Evolutionary conservation across 2,329 filamentous ascomycete genomes (phyloP), one percentile per base, ranked within the genome.

Genomic region (Talaromyces sp.): DNA sequence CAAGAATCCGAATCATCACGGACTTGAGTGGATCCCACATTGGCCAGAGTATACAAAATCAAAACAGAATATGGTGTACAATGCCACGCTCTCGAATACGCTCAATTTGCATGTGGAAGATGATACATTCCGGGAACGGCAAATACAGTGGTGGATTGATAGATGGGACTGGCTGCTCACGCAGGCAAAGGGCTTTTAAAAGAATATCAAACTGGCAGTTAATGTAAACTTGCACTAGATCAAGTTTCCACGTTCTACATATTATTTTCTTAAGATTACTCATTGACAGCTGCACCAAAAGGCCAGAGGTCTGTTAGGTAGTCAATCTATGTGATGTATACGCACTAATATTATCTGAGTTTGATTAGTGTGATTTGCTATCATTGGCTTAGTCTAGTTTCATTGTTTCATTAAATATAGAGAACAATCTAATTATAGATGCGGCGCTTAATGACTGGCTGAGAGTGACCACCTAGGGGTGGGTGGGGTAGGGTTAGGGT

Each of bases 21-120:
- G 52, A 10, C 27, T 55, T 3, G n/a, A 55, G 8, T 55, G 52
- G 52, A 30, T 55, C 23, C 52, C 52, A 14, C 30, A 55, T 14
- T 55, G 52, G 52, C 52, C 52, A 4, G 52, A 55, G 5, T 55
- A 55, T 18, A 55, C 52, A 34, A 30, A 55, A 9, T 55, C 30
- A 18, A 55, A 55, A 16, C 52, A 55, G 52, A 55, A 55, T 55
- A 18, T 55, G 52, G 52, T 55, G 23, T 55, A 34, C 28, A 55
- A 55, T 23, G 52, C 52, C 12, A 55, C 52, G 7, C 52, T 55
- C 5, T n/a, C 31, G 16, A 30, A 55, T 36, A 55, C 31, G 6
- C 52, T 55, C 14, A 36, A 55, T 14, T 34, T 55, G 30, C 52
- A 55, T 36, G 52, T 55, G 16, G 52, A 55, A 18, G 34, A 55